Base-by-base conservation (phyloP, 1,284 basidiomycete genomes). In the Pseudozyma thailandica region DNA sequence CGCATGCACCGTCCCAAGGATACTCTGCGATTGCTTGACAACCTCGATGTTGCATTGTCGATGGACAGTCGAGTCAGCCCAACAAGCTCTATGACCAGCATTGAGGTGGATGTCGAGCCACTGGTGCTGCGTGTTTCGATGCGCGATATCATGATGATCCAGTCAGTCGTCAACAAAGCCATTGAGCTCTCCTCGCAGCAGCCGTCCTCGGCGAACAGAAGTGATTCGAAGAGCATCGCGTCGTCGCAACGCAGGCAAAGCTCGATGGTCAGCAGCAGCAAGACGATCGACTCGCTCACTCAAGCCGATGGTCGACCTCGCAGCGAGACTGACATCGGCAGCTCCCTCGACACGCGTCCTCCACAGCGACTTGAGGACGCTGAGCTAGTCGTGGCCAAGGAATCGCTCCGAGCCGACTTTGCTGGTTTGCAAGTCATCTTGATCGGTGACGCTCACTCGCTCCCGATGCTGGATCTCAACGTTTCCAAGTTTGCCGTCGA, bases 401-500 rank as follows among this genome's bases (percentile, higher is more conserved):
- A 82, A 43, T 63, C 65, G 50, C 68, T 82, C 8, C 68, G 55
- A 12, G 77, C 79, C 33, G 74, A 72, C 44, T 72, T 78, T 43
- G 79, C 71, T 3, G 95, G 95, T 3, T 91, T 98, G 84, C 91
- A 94, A 68, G 85, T 98, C 28, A 89, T 99, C 45, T 86, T 99
- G 30, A 96, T 99, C 63, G 93, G 95, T 3, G 96, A 98, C 83
- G 84, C 93, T 59, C 92, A 98, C 78, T 94, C 98, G 77, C 90
- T 98, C 77, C 96, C 96, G 0, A 88, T 98, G 85, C 85, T 98
- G 21, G 93, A 98, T 83, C 83, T 98, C 30, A 90, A 90, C 75
- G 87, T 94, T 18, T 92, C 91, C 75, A 89, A 92, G 15, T 97
- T 98, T 84, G 87, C 88, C n/a, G 83, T 95, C 28, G 87, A 87